These are phyloP conservation scores for Solanum peruvianum DNA, from an alignment of 257 asterid species.

Conservation along the genomic window DNA sequence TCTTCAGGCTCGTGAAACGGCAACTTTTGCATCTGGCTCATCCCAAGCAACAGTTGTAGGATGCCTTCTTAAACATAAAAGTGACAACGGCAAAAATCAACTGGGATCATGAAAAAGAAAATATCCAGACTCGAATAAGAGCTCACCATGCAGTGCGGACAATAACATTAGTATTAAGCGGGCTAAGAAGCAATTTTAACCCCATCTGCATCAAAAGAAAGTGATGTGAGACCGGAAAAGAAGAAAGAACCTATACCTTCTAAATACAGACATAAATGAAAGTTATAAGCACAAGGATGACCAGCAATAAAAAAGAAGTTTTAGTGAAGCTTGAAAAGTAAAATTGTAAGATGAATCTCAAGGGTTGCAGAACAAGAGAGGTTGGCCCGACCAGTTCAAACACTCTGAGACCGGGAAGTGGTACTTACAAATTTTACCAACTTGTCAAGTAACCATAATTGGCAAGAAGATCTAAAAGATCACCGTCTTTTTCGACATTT, in stretches of 20 bases:
- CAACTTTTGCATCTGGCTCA: background rate
- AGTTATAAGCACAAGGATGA: background rate
- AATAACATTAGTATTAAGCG: background rate
- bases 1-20: background rate
- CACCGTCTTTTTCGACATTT: background rate
- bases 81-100: background rate
- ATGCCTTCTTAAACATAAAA: background rate
- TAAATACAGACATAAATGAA: background rate
- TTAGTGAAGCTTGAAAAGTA: background rate
- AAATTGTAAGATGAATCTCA: background rate
- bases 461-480: background rate
- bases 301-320: background rate
- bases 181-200: background rate
- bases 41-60: background rate
- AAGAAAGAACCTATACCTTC: background rate
- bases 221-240: background rate
- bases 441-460: background rate
- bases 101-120: background rate
- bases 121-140: background rate
- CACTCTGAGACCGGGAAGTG: background rate
- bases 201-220: background rate
- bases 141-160: constrained; percentile 3
- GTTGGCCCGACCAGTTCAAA: background rate
- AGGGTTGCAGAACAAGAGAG: background rate
- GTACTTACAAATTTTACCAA: background rate